A percentile compares a stretch with the other conserved stretches of the same genome.
These are phyloP conservation scores for Uncinocarpus reesii DNA, from an alignment of 2,329 filamentous ascomycete species.

Conservation along the genomic window DNA sequence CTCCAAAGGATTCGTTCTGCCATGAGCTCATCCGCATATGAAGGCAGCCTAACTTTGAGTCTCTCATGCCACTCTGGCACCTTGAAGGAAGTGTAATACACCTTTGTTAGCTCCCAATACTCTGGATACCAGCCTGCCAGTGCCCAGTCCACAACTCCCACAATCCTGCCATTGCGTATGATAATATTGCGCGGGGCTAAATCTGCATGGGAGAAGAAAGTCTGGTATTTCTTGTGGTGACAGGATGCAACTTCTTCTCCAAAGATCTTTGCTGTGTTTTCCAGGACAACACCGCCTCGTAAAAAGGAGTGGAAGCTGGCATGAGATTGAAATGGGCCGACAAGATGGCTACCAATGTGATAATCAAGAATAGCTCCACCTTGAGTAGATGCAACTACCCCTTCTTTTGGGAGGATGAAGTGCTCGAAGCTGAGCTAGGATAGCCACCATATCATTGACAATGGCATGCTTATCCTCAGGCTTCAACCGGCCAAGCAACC, in stretches of 20 bases:
- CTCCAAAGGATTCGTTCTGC: conserved; percentile 16
- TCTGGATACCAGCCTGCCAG: conserved; percentile 22
- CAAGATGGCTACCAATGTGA: conserved; percentile 15
- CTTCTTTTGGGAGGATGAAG: conserved; percentile 14
- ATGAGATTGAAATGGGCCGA: conserved; percentile 15
- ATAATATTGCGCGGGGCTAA: conserved; percentile 22
- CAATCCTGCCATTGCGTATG: conserved; percentile 17
- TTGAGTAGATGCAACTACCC: conserved; percentile 12
- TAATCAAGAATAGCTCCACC: conserved; percentile 16
- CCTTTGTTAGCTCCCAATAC: conserved; percentile 21
- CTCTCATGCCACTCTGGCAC: conserved; percentile 14
- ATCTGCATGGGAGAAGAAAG: conserved; percentile 21
- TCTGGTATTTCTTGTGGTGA: conserved; percentile 14
- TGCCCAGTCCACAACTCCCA: conserved; percentile 22
- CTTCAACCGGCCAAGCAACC: conserved; percentile 14
- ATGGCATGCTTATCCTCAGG: conserved; percentile 14
- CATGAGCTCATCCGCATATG: conserved; percentile 15
- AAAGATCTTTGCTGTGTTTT: conserved; percentile 14
- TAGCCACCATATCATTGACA: conserved; percentile 15
- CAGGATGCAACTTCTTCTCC: conserved; percentile 14
- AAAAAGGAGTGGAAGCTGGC: conserved; percentile 16
- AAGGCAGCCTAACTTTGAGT: conserved; percentile 14
- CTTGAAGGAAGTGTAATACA: conserved; percentile 14
- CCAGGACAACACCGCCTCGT: conserved; percentile 14
- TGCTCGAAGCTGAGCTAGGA: conserved; percentile 15